A percentile compares a stretch with the other conserved stretches of the same genome.
Evolutionary conservation across 306 rosid species (phyloP).

Genomic region (Pyrus communis): DNA sequence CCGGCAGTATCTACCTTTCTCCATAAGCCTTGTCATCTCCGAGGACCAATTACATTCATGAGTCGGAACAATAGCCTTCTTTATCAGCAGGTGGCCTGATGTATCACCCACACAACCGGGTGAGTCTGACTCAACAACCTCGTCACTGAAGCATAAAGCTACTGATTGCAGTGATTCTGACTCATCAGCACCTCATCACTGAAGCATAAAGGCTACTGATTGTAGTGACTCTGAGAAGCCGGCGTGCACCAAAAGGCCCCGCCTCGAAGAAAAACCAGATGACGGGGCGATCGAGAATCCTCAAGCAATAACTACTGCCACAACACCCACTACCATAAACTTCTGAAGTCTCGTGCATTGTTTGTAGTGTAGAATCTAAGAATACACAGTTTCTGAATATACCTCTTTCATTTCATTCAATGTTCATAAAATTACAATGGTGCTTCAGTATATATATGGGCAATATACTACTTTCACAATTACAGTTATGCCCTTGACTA

Average conservation of each 20-base stretch:
- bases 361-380: neutral
- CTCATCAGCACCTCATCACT: slow-evolving; percentile 17
- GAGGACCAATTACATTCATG: slow-evolving; percentile 8
- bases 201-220: slow-evolving; percentile 7
- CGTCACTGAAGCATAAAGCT: too few species aligned
- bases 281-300: slow-evolving; percentile 5
- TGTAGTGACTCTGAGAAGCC: slow-evolving; percentile 12
- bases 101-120: slow-evolving; percentile 2
- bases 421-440: too few species aligned
- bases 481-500: too few species aligned
- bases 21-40: neutral
- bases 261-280: slow-evolving; percentile 13
- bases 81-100: neutral
- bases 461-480: too few species aligned
- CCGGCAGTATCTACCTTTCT: too few species aligned
- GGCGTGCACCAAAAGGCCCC: slow-evolving; percentile 9
- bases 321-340: too few species aligned
- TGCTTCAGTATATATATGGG: too few species aligned
- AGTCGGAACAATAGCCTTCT: slow-evolving; percentile 12
- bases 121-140: neutral
- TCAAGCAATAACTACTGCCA: neutral
- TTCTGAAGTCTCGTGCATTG: neutral
- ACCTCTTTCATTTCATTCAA: too few species aligned
- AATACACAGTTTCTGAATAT: too few species aligned
- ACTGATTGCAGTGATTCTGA: neutral